Conservation (phyloP, 768 basidiomycete genomes). For the Rhodocollybia butyracea region DNA sequence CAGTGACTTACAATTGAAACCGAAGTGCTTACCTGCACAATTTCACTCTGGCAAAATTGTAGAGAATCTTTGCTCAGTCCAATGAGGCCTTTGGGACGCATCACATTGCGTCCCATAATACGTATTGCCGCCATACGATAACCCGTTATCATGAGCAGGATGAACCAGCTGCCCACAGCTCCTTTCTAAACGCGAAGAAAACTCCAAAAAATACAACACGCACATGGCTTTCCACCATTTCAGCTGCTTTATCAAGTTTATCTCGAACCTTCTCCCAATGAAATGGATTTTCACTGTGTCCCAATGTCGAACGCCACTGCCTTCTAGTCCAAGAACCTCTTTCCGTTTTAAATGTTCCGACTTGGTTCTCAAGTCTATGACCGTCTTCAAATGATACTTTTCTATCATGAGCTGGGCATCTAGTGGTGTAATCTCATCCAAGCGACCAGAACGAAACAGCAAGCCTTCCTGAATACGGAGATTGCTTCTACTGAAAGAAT, state of each 20-base stretch:
- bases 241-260: conserved; percentile 15
- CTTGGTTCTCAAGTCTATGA: conserved; percentile 18
- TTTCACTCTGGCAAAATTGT: conserved; percentile 15
- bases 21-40: conserved; percentile 3
- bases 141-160: conserved; percentile 13
- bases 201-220: background rate
- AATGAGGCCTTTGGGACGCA: conserved; percentile 13
- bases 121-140: conserved; percentile 16
- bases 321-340: background rate
- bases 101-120: conserved; percentile 17
- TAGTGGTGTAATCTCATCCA: conserved; percentile 12
- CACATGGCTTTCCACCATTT: conserved; percentile 17
- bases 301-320: conserved; percentile 6
- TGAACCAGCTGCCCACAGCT: conserved; percentile 11
- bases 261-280: conserved; percentile 12
- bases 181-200: background rate
- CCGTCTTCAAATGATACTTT: conserved; percentile 13
- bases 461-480: conserved; percentile 7
- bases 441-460: conserved; percentile 16
- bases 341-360: conserved; percentile 16
- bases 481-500: background rate
- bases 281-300: conserved; percentile 14
- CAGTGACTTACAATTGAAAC: background rate
- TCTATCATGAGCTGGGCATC: conserved; percentile 13
- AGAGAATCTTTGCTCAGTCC: conserved; percentile 17